Conservation (phyloP, 75 land plant genomes). For the Selaginella moellendorffii region DNA sequence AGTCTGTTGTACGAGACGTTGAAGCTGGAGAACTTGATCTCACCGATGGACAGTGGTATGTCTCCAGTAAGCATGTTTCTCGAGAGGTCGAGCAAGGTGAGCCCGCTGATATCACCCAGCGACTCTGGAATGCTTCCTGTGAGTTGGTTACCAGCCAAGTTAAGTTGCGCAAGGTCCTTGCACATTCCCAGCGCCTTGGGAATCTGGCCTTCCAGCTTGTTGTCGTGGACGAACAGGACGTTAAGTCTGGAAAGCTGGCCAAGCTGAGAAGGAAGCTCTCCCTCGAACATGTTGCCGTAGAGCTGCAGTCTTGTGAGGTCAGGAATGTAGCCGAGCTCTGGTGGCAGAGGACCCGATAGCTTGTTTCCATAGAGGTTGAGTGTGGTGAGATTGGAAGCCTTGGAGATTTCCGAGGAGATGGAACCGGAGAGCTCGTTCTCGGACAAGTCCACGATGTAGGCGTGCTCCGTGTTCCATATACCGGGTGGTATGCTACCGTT, state of each 20-base stretch:
- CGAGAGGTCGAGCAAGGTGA: constrained; percentile 42
- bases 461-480: neutral
- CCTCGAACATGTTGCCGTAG: neutral
- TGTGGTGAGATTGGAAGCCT: neutral
- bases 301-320: neutral
- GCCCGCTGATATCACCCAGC: constrained; percentile 45
- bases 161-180: constrained; percentile 31
- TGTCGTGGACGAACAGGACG: constrained; percentile 37
- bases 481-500: neutral
- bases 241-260: neutral
- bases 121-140: constrained; percentile 37
- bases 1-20: neutral
- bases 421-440: neutral
- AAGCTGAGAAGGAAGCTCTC: neutral
- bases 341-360: neutral
- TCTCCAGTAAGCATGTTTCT: constrained; percentile 37
- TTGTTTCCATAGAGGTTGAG: neutral
- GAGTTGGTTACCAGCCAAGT: constrained; percentile 33
- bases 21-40: constrained; percentile 10
- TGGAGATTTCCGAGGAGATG: neutral
- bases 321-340: neutral
- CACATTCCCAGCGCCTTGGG: constrained; percentile 42
- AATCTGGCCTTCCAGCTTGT: constrained; percentile 39
- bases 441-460: neutral
- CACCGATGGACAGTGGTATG: constrained; percentile 33